These are phyloP conservation scores for Triticum timopheevii DNA, from an alignment of 176 grass and related monocot genomes.

Conservation along the genomic window DNA sequence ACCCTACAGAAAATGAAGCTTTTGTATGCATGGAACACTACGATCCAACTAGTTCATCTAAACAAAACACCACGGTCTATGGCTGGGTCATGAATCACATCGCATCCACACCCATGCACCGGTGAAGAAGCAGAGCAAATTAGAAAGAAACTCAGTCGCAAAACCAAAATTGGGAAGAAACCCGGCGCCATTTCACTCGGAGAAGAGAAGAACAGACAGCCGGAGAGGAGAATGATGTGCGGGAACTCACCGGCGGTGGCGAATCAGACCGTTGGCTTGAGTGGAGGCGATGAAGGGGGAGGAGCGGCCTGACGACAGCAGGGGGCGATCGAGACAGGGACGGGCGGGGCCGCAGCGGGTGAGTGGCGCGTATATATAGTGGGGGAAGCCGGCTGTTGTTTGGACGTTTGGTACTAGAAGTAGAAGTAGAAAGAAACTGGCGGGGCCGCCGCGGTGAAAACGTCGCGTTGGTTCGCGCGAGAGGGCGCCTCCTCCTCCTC, in stretches of 20 bases:
- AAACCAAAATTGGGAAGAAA: too few relatives aligned
- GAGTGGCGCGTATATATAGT: background rate
- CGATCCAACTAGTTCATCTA: too few relatives aligned
- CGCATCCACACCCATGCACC: background rate
- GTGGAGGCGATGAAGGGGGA: background rate
- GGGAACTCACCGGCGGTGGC: background rate
- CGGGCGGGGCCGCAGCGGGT: background rate
- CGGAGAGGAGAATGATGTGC: background rate
- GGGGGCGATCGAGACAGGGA: background rate
- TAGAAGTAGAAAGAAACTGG: background rate
- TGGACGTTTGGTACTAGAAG: slow-evolving; percentile 21
- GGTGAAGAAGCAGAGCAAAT: background rate
- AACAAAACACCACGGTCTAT: too few relatives aligned
- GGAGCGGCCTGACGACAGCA: background rate
- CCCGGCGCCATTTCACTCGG: too few relatives aligned
- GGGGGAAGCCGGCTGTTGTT: background rate
- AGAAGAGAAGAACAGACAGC: background rate
- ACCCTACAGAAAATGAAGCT: too few relatives aligned
- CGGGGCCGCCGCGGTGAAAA: background rate
- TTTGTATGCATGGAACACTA: background rate
- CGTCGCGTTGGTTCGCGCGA: background rate
- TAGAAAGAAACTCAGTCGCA: too few relatives aligned
- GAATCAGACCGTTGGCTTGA: background rate
- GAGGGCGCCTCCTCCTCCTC: background rate
- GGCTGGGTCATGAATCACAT: too few relatives aligned